phyloP scores from a whole-genome alignment of 306 rosid species.

The Cucurbita ficifolia region DNA sequence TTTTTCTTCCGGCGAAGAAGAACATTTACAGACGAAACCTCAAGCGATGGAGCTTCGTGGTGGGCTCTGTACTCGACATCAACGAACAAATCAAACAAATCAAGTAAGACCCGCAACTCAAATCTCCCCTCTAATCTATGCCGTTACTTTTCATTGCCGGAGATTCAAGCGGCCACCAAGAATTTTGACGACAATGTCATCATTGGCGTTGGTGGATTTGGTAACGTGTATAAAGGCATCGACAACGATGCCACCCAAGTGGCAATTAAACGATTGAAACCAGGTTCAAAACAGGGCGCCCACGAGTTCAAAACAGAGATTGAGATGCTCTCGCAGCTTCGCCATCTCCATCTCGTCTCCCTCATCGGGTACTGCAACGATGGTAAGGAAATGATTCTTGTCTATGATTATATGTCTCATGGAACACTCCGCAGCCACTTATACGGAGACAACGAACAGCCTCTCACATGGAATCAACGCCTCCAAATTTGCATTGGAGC shows the following conservation, averaged over 20 bases:
- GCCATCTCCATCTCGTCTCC: not conserved
- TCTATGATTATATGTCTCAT: not conserved
- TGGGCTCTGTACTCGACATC: not conserved
- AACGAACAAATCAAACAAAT: conserved; percentile 5
- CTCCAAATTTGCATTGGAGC: conserved; percentile 6
- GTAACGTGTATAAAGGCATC: conserved; percentile 25
- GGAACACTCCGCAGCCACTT: conserved; percentile 12
- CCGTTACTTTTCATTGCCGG: conserved; percentile 15
- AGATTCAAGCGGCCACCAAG: conserved; percentile 22
- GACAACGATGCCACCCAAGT: conserved; percentile 2
- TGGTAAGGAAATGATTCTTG: conserved; percentile 20
- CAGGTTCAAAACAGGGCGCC: conserved; percentile 20
- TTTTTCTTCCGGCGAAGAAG: not conserved
- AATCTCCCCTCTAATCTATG: conserved; percentile 11
- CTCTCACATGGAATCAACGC: not conserved
- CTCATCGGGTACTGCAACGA: not conserved
- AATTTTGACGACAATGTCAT: conserved; percentile 6
- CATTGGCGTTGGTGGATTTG: conserved; percentile 30
- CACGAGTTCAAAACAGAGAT: conserved; percentile 23
- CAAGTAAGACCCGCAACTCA: not conserved
- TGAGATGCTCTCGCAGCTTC: not conserved
- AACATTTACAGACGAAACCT: not conserved
- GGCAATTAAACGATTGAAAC: conserved; percentile 12
- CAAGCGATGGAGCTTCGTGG: not conserved
- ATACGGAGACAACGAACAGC: conserved; percentile 4